Percentiles rank a stretch among this genome's conserved stretches.
These are phyloP conservation scores for Xerocomellus amylosporus DNA, from an alignment of 768 basidiomycete species.

Conservation along the genomic window DNA sequence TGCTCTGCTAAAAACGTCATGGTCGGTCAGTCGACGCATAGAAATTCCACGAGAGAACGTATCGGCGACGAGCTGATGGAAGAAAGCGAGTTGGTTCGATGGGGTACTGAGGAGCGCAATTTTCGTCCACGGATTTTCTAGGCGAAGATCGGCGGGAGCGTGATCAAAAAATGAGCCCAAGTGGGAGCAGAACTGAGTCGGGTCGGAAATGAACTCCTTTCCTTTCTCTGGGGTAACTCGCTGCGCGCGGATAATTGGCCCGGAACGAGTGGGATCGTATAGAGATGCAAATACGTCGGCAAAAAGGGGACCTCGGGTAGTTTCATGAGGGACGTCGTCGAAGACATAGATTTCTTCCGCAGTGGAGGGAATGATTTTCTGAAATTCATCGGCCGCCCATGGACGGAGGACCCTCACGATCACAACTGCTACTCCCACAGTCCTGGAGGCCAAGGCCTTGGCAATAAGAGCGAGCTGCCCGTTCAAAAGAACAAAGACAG, in stretches of 20 bases:
- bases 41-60: constrained; percentile 53
- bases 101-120: constrained; percentile 56
- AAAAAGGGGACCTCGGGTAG: constrained; percentile 63
- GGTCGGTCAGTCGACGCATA: constrained; percentile 60
- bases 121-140: constrained; percentile 34
- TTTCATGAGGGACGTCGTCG: constrained; percentile 68
- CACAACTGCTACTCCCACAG: constrained; percentile 59
- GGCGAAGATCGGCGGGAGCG: constrained; percentile 28
- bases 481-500: constrained; percentile 70
- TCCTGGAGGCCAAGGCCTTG: constrained; percentile 45
- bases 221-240: constrained; percentile 57
- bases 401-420: constrained; percentile 79
- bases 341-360: constrained; percentile 65
- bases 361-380: constrained; percentile 54
- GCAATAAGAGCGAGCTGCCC: constrained; percentile 70
- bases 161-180: constrained; percentile 25
- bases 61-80: constrained; percentile 52
- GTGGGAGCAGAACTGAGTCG: constrained; percentile 45
- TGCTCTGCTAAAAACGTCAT: constrained; percentile 72
- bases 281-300: constrained; percentile 67
- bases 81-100: constrained; percentile 40
- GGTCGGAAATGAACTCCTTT: constrained; percentile 47
- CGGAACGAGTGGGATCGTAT: constrained; percentile 39
- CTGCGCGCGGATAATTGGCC: constrained; percentile 49
- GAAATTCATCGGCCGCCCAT: constrained; percentile 71